Percentiles rank a stretch among this genome's conserved stretches.
These are phyloP conservation scores for Platanus orientalis DNA, from an alignment of 164 flowering plant species.

Conservation along the genomic window DNA sequence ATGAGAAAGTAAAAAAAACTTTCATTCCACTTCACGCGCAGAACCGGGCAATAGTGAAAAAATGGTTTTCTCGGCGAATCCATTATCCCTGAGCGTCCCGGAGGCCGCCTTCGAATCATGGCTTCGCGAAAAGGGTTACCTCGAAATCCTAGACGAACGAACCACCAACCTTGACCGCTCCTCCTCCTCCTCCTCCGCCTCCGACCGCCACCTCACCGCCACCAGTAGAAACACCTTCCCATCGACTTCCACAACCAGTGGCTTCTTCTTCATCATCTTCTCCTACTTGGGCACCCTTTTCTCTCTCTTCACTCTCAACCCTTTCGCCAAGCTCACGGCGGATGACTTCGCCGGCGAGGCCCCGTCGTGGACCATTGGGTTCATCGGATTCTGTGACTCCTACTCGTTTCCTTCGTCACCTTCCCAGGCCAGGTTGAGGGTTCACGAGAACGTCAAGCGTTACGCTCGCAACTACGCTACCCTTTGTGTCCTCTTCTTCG, in stretches of 20 bases:
- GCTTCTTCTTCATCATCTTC: constrained; percentile 23
- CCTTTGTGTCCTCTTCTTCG: constrained; percentile 56
- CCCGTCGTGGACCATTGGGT: constrained; percentile 71
- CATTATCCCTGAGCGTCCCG: constrained; percentile 80
- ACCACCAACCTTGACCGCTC: constrained; percentile 37
- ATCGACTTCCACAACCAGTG: constrained; percentile 2
- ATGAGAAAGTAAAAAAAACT: no score
- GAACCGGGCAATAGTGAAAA: no score
- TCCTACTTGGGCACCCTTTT: constrained; percentile 35
- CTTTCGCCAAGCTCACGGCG: constrained; percentile 70
- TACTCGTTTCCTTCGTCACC: constrained; percentile 71
- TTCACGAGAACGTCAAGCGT: constrained; percentile 86
- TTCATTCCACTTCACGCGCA: no score
- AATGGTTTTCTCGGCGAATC: constrained; percentile 70
- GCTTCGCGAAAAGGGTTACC: constrained; percentile 91
- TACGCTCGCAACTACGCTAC: constrained; percentile 68
- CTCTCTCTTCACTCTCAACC: constrained; percentile 75
- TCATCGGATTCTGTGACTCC: constrained; percentile 47
- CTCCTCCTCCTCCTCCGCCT: constrained; percentile 26
- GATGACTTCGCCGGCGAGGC: constrained; percentile 57
- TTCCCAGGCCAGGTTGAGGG: constrained; percentile 65
- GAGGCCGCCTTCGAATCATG: constrained; percentile 85
- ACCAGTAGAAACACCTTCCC: constrained; percentile 7
- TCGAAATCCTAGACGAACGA: constrained; percentile 77
- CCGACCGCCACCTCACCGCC: constrained; percentile 6